A percentile compares a stretch with the other conserved stretches of the same genome.
Conservation (phyloP, 2,329 filamentous ascomycete species). For the Aureobasidium mangrovei region DNA sequence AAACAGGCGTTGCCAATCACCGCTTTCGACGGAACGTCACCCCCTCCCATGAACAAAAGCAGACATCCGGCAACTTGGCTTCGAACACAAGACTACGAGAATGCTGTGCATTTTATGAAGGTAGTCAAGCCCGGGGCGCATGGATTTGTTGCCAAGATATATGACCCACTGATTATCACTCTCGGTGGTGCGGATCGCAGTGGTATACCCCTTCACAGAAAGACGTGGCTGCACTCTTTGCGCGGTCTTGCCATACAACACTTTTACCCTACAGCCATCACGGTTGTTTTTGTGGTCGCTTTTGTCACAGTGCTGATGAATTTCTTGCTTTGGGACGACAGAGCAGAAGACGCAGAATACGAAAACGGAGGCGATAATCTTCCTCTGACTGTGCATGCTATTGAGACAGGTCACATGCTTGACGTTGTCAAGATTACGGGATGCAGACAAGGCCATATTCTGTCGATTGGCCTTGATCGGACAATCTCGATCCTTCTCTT, state of each 20-base stretch:
- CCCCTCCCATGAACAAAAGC: slow-evolving; percentile 61
- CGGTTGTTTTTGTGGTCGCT: slow-evolving; percentile 54
- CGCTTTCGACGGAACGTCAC: slow-evolving; percentile 27
- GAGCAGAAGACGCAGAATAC: slow-evolving; percentile 33
- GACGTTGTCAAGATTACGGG: slow-evolving; percentile 59
- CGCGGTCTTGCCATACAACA: slow-evolving; percentile 50
- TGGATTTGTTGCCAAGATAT: slow-evolving; percentile 65
- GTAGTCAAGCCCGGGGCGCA: slow-evolving; percentile 63
- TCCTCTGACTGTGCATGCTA: slow-evolving; percentile 50
- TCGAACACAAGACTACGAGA: slow-evolving; percentile 68
- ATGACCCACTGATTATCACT: slow-evolving; percentile 66
- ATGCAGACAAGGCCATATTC: slow-evolving; percentile 55
- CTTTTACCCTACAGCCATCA: slow-evolving; percentile 57
- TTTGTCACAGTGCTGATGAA: slow-evolving; percentile 63
- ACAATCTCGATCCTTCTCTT: slow-evolving; percentile 22
- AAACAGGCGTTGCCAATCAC: slow-evolving; percentile 15
- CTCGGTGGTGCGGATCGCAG: slow-evolving; percentile 59
- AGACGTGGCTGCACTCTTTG: slow-evolving; percentile 45
- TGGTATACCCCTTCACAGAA: slow-evolving; percentile 40
- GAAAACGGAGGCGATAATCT: slow-evolving; percentile 41
- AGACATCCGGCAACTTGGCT: slow-evolving; percentile 71
- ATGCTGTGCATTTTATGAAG: slow-evolving; percentile 66
- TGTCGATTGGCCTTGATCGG: slow-evolving; percentile 63
- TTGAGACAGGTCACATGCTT: slow-evolving; percentile 54
- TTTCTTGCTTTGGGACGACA: slow-evolving; percentile 61